Base-by-base conservation (phyloP, 1,284 basidiomycete genomes). In the Irpex rosettiformis region DNA sequence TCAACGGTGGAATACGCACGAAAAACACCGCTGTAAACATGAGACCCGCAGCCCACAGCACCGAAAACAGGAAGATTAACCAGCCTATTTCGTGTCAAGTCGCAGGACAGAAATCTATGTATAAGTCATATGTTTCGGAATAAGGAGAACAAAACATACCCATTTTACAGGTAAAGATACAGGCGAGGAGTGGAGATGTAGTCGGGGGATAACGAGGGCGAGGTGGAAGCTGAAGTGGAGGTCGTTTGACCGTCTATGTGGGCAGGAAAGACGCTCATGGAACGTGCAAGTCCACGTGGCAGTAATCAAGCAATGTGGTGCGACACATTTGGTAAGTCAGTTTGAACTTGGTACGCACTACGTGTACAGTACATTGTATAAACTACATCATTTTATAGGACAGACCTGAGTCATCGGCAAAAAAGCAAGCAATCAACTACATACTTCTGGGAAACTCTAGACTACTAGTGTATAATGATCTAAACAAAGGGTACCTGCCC, bases 11-110 rank as follows among this genome's bases (percentile, higher is more conserved):
- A 16, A 24, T 1, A 89, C 95, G 72, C 70, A 97, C 94, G 77
- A 96, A 98, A 82, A 97, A 98, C 70, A 98, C 95, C 87, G 94
- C 94, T 65, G 94, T 96, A 78, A 98, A 98, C 61, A 98, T 81
- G 63, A 98, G 80, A 33, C 89, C 93, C 28, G 95, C 95, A 67
- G 93, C 89, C 85, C 93, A 87, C 58, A 97, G 86, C 71, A 97
- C 93, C 73, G 92, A 85, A 72, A 96, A 94, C 66, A 97, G 83
- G 77, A 95, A 97, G 64, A 97, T 77, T 27, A 61, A 54, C 94
- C 94, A 96, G 72, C 92, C 93, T 96, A 65, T 40, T n/a, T n/a
- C n/a, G 45, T 48, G 43, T 21, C 43, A 47, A 47, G 43, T 47
- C 43, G 21, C 18, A 16, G 43, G 10, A 16, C 43, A 47, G 21